Evolutionary conservation across 2,329 filamentous ascomycete species (phyloP).

Genomic region (Trichothecium sympodiale): DNA sequence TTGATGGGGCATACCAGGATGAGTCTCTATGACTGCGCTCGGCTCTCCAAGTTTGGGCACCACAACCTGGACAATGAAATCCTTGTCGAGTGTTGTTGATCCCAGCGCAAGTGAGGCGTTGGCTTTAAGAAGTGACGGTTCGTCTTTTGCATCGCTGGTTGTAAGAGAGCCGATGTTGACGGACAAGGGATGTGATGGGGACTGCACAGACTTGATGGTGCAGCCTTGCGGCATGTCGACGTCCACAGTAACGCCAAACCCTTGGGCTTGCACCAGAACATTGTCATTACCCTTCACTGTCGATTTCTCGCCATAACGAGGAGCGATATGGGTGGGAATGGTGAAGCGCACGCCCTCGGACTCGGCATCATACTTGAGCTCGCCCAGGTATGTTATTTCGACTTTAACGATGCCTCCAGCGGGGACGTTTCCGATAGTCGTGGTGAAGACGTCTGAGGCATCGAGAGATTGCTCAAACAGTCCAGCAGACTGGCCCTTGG

Average conservation of each 20-base stretch:
- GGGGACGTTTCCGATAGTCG: constrained; percentile 57
- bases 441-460: constrained; percentile 56
- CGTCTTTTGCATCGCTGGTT: constrained; percentile 21
- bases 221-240: constrained; percentile 38
- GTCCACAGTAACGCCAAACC: constrained; percentile 21
- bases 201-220: constrained; percentile 50
- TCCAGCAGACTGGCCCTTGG: constrained; percentile 48
- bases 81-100: constrained; percentile 42
- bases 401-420: constrained; percentile 44
- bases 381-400: constrained; percentile 55
- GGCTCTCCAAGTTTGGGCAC: constrained; percentile 50
- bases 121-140: constrained; percentile 45
- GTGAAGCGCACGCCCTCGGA: constrained; percentile 58
- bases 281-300: constrained; percentile 2
- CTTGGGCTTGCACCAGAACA: constrained; percentile 4
- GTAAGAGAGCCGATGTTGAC: constrained; percentile 49
- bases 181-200: constrained; percentile 56
- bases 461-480: constrained; percentile 51
- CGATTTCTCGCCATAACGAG: constrained; percentile 43
- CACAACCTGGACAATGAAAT: constrained; percentile 57
- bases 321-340: constrained; percentile 55
- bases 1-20: constrained; percentile 49
- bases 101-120: constrained; percentile 48
- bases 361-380: constrained; percentile 61
- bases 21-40: constrained; percentile 53